Conservation (phyloP, 2,329 filamentous ascomycete genomes). For the Exophiala xenobiotica region DNA sequence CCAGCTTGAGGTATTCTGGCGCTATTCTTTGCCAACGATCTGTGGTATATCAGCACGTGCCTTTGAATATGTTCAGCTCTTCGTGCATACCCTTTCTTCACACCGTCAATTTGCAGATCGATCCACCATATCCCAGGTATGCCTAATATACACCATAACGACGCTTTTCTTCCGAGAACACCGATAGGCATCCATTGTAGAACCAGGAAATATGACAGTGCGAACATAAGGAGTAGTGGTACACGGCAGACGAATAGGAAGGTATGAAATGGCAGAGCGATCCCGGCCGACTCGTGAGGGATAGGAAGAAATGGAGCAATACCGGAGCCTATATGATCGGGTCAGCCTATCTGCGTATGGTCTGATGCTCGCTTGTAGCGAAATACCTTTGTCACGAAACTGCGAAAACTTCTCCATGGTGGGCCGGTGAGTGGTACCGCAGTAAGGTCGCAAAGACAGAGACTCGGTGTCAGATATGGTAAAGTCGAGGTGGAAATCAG, state of each 20-base stretch:
- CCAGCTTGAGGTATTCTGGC: slow-evolving; percentile 74
- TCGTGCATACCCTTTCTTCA: slow-evolving; percentile 72
- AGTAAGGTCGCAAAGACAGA: neutral
- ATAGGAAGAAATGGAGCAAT: slow-evolving; percentile 94
- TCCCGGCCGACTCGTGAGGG: slow-evolving; percentile 60
- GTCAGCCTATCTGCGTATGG: slow-evolving; percentile 4
- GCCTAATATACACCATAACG: slow-evolving; percentile 82
- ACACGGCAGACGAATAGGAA: slow-evolving; percentile 79
- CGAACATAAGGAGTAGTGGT: slow-evolving; percentile 70
- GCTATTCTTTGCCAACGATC: slow-evolving; percentile 68
- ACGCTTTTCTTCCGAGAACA: slow-evolving; percentile 70
- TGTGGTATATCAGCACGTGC: slow-evolving; percentile 33
- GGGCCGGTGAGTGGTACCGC: slow-evolving; percentile 3
- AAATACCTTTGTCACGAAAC: slow-evolving; percentile 79
- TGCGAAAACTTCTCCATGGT: slow-evolving; percentile 93
- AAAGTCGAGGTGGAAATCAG: neutral
- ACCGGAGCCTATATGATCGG: slow-evolving; percentile 69
- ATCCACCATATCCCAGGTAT: slow-evolving; percentile 97
- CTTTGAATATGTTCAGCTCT: neutral
- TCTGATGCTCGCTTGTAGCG: slow-evolving; percentile 4
- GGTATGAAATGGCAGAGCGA: slow-evolving; percentile 64
- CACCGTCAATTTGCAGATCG: slow-evolving; percentile 95
- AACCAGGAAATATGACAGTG: slow-evolving; percentile 71
- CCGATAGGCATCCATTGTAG: slow-evolving; percentile 79
- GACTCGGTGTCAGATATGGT: slow-evolving; percentile 1